Percentiles rank a stretch among this genome's conserved stretches.
phyloP scores from a whole-genome alignment of 176 grass and related monocot genomes.

The Cocos nucifera region DNA sequence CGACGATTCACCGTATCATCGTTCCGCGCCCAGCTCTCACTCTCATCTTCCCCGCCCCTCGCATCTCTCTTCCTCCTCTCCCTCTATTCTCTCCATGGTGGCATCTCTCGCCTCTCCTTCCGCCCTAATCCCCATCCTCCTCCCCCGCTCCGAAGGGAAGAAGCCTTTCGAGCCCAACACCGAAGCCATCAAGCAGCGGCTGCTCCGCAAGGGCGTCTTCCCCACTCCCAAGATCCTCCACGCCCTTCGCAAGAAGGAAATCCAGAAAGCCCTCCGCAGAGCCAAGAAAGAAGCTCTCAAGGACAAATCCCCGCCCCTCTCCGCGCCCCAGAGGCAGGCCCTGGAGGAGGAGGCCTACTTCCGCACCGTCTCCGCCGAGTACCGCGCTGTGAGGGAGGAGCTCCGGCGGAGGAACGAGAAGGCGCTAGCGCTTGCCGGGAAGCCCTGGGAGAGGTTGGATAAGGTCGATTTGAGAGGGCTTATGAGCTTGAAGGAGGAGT shows the following conservation, averaged over 20 bases:
- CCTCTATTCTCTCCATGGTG: constrained; percentile 8
- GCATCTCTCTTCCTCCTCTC: constrained; percentile 5
- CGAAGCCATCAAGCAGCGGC: constrained; percentile 50
- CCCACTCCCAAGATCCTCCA: constrained; percentile 83
- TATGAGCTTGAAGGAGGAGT: constrained; percentile 10
- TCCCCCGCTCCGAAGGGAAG: constrained; percentile 3
- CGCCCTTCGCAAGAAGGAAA: constrained; percentile 77
- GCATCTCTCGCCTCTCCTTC: constrained; percentile 2
- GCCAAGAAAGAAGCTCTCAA: constrained; percentile 40
- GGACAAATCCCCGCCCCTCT: constrained; percentile 11
- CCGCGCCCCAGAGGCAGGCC: constrained; percentile 8
- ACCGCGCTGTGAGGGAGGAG: constrained; percentile 39
- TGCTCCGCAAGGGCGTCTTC: constrained; percentile 55
- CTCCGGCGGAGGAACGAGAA: constrained; percentile 19
- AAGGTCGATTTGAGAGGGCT: constrained; percentile 16
- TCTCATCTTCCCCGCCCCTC: too few species aligned
- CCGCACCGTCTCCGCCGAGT: constrained; percentile 48
- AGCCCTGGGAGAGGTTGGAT: constrained; percentile 43
- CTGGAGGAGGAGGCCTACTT: constrained; percentile 50
- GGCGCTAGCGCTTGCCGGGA: constrained; percentile 11
- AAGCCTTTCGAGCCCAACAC: constrained; percentile 23
- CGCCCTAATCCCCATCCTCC: constrained; percentile 10
- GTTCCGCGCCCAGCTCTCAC: too few species aligned
- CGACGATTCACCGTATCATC: too few species aligned
- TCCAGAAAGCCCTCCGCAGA: constrained; percentile 62